Evolutionary conservation across 495 filamentous ascomycete species (phyloP).

Genomic region (Neurospora tetraspora): DNA sequence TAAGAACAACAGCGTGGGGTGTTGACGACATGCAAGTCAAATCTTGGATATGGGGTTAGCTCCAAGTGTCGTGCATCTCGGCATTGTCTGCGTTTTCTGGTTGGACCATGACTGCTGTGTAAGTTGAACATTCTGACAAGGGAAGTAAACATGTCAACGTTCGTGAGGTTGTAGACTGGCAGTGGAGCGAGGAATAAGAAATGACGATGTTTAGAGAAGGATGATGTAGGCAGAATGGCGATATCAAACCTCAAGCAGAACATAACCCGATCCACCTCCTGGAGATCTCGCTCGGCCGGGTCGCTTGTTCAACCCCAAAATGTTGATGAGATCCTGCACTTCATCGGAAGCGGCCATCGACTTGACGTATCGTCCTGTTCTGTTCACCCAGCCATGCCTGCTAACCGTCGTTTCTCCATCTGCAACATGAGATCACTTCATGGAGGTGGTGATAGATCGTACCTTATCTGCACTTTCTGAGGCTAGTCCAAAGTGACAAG

Average conservation of each 20-base stretch:
- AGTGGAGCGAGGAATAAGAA: background rate
- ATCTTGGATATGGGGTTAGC: background rate
- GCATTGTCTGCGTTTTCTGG: background rate
- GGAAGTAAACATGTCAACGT: background rate
- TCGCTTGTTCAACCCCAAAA: background rate
- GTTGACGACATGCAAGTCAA: background rate
- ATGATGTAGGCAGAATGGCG: background rate
- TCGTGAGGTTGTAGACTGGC: background rate
- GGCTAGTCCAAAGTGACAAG: background rate
- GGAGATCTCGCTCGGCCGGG: background rate
- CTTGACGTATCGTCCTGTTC: background rate
- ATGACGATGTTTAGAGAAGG: background rate
- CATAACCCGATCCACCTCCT: background rate
- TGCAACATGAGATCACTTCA: background rate
- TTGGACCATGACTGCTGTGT: background rate
- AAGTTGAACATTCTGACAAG: background rate
- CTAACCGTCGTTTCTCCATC: background rate
- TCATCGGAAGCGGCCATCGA: background rate
- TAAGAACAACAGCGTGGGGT: background rate
- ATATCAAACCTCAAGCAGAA: background rate
- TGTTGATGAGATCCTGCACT: background rate
- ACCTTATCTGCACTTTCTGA: background rate
- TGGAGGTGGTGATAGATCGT: background rate
- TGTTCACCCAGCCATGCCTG: background rate
- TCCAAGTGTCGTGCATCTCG: background rate